Conservation (phyloP, 108 stramenopile genomes). For the Cylindrotheca fusiformis region DNA sequence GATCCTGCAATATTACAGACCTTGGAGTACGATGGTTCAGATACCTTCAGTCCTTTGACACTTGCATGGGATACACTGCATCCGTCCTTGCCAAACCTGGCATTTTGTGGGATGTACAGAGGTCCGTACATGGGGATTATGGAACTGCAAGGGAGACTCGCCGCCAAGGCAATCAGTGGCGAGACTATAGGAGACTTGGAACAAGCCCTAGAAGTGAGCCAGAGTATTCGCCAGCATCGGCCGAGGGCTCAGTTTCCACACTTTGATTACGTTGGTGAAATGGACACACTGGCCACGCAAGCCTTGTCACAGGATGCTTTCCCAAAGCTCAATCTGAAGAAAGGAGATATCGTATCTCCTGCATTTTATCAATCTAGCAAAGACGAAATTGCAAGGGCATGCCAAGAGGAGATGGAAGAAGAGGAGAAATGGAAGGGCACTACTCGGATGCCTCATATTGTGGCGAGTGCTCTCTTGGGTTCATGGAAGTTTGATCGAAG, state of each 20-base stretch:
- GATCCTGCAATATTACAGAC: slow-evolving; percentile 37
- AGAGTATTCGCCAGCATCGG: slow-evolving; percentile 36
- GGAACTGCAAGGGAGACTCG: slow-evolving; percentile 62
- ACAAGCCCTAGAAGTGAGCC: slow-evolving; percentile 33
- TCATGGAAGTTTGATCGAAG: slow-evolving; percentile 55
- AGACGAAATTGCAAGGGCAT: slow-evolving; percentile 24
- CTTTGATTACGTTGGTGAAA: slow-evolving; percentile 52
- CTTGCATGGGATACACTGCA: slow-evolving; percentile 52
- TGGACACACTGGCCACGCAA: slow-evolving; percentile 46
- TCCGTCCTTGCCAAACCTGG: slow-evolving; percentile 55
- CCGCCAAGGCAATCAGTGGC: slow-evolving; percentile 42
- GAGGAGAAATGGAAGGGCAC: slow-evolving; percentile 20
- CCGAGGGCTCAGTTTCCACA: slow-evolving; percentile 68
- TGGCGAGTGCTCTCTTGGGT: slow-evolving; percentile 50
- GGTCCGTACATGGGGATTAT: slow-evolving; percentile 69
- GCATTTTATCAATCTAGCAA: slow-evolving; percentile 52
- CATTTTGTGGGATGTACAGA: slow-evolving; percentile 68
- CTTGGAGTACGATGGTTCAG: slow-evolving; percentile 46
- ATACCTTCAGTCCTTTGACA: slow-evolving; percentile 47
- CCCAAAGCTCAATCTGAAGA: slow-evolving; percentile 14
- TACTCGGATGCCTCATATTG: slow-evolving; percentile 42
- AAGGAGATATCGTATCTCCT: slow-evolving; percentile 48
- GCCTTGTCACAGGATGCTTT: slow-evolving; percentile 20
- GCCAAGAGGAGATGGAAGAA: slow-evolving; percentile 26
- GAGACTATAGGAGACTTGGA: slow-evolving; percentile 19